Conservation (phyloP, 768 basidiomycete species). For the Lactarius psammicola region DNA sequence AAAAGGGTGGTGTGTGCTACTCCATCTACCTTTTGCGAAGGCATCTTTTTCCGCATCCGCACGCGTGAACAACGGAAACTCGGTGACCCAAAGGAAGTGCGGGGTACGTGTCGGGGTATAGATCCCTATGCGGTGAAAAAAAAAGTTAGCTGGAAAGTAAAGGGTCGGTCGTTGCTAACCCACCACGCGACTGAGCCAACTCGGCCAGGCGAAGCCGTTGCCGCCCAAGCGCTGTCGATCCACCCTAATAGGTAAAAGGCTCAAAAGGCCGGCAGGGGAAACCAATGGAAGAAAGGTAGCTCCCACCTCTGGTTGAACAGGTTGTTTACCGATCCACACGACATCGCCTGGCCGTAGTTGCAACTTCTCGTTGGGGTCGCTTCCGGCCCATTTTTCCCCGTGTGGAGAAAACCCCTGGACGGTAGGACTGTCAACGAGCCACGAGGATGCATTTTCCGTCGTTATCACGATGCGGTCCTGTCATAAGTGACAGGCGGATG, state of each 20-base stretch:
- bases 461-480: constrained; percentile 54
- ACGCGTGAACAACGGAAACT: constrained; percentile 89
- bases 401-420: constrained; percentile 17
- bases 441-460: constrained; percentile 44
- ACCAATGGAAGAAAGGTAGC: neutral
- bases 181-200: constrained; percentile 62
- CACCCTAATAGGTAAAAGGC: constrained; percentile 54
- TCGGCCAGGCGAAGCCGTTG: constrained; percentile 65
- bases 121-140: constrained; percentile 46
- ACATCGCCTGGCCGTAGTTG: constrained; percentile 24
- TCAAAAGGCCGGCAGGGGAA: constrained; percentile 15
- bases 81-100: constrained; percentile 93
- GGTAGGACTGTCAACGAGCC: constrained; percentile 44
- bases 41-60: constrained; percentile 87
- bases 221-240: constrained; percentile 78
- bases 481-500: constrained; percentile 9
- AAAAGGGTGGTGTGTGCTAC: constrained; percentile 93
- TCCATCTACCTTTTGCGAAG: constrained; percentile 84
- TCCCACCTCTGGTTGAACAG: constrained; percentile 18
- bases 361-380: neutral
- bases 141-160: constrained; percentile 4
- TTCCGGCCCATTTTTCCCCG: neutral
- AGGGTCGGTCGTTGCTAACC: constrained; percentile 29
- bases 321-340: constrained; percentile 25
- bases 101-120: constrained; percentile 54